These are phyloP conservation scores for Coemansia aciculifera DNA, from an alignment of 192 early-diverging fungal genomes.

Conservation along the genomic window DNA sequence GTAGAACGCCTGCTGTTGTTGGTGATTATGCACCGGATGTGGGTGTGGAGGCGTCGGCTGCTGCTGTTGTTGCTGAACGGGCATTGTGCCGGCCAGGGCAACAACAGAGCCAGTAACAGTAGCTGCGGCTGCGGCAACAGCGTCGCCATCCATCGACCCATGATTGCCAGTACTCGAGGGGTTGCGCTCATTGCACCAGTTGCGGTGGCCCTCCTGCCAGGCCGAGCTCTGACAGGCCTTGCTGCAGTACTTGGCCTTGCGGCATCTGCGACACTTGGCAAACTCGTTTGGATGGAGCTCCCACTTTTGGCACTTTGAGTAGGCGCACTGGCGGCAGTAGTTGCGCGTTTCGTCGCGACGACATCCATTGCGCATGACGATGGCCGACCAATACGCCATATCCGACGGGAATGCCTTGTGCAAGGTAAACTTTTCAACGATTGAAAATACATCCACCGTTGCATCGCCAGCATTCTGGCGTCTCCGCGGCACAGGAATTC, in stretches of 20 bases:
- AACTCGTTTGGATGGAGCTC: conserved; percentile 75
- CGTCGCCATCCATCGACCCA: conserved; percentile 16
- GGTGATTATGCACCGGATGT: conserved; percentile 8
- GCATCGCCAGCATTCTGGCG: conserved; percentile 20
- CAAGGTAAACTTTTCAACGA: conserved; percentile 74
- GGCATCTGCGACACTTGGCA: conserved; percentile 84
- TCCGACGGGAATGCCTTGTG: conserved; percentile 63
- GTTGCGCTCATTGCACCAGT: conserved; percentile 73
- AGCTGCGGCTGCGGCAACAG: conserved; percentile 33
- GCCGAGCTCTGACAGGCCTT: conserved; percentile 73
- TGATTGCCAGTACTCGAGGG: conserved; percentile 17
- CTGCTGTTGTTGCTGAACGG: conserved; percentile 24
- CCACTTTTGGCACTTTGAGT: conserved; percentile 77
- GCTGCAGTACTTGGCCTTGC: conserved; percentile 86
- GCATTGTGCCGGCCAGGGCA: conserved; percentile 22
- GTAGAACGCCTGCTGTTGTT: conserved; percentile 13
- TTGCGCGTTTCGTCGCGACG: conserved; percentile 71
- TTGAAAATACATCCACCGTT: conserved; percentile 68
- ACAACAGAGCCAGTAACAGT: conserved; percentile 27
- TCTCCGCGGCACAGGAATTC: conserved; percentile 33
- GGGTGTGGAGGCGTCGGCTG: conserved; percentile 6
- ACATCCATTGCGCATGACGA: conserved; percentile 81
- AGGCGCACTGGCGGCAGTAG: conserved; percentile 75
- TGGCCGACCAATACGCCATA: conserved; percentile 69
- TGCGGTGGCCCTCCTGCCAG: conserved; percentile 77